Percentiles rank a stretch among this genome's conserved stretches.
These are phyloP conservation scores for Psilocybe subaeruginosa DNA, from an alignment of 768 basidiomycete species.

Conservation along the genomic window DNA sequence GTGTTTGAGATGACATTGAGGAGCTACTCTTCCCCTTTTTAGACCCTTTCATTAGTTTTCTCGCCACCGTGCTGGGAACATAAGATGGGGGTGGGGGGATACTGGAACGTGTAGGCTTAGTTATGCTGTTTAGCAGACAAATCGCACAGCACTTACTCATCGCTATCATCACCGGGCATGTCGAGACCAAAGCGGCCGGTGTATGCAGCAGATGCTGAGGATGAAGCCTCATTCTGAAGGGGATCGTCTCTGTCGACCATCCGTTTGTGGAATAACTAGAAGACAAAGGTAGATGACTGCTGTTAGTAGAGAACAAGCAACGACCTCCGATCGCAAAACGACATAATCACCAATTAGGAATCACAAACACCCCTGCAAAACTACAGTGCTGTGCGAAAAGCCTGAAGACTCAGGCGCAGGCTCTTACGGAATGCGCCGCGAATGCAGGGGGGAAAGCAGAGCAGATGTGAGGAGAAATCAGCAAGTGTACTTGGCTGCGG, in stretches of 20 bases:
- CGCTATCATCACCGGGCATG: not conserved
- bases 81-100: not conserved
- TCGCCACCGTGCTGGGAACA: not conserved
- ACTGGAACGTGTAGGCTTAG: not conserved
- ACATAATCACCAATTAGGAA: not conserved
- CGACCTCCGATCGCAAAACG: not conserved
- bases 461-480: not conserved
- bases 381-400: not conserved
- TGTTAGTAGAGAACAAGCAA: not conserved
- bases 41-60: not conserved
- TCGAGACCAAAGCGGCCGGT: not conserved
- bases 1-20: not conserved
- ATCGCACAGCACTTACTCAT: not conserved
- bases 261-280: not conserved
- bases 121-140: not conserved
- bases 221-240: not conserved
- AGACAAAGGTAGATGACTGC: not conserved
- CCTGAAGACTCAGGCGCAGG: not conserved
- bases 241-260: not conserved
- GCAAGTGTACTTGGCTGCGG: not conserved
- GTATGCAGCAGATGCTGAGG: not conserved
- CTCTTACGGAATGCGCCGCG: not conserved
- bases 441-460: not conserved
- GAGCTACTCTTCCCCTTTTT: not conserved
- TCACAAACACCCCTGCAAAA: not conserved